A percentile compares a stretch with the other conserved stretches of the same genome.
Evolutionary conservation across 1,284 basidiomycete genomes (phyloP).

Genomic region (Entoloma clypeatum): DNA sequence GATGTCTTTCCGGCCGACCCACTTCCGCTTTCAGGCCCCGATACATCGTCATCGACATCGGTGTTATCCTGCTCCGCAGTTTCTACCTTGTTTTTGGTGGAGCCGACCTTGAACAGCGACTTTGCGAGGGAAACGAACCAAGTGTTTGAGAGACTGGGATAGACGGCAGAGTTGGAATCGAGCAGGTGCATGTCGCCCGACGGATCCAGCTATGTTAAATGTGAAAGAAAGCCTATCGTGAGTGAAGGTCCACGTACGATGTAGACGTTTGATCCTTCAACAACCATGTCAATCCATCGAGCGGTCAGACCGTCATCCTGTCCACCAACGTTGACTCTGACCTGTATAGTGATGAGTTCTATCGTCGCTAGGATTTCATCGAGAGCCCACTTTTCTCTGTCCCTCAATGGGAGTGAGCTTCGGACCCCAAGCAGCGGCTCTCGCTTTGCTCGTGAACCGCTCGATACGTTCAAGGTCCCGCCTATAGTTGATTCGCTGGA

Average conservation of each 20-base stretch:
- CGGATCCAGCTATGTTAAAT: slow-evolving; percentile 39
- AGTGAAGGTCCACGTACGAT: slow-evolving; percentile 48
- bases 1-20: slow-evolving; percentile 22
- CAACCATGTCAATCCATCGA: slow-evolving; percentile 69
- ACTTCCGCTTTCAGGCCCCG: slow-evolving; percentile 16
- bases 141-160: slow-evolving; percentile 31
- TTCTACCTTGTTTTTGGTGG: slow-evolving; percentile 20
- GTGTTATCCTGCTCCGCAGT: slow-evolving; percentile 10
- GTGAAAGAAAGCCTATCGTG: slow-evolving; percentile 7
- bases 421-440: slow-evolving; percentile 70
- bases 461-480: slow-evolving; percentile 71
- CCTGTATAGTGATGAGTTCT: slow-evolving; percentile 38
- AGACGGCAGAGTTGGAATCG: slow-evolving; percentile 29
- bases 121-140: slow-evolving; percentile 41
- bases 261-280: slow-evolving; percentile 66
- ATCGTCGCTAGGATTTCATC: no score
- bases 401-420: slow-evolving; percentile 58
- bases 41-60: slow-evolving; percentile 34
- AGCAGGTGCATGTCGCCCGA: slow-evolving; percentile 50
- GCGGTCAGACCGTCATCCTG: slow-evolving; percentile 52
- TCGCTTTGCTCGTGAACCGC: slow-evolving; percentile 60
- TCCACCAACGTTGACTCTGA: slow-evolving; percentile 66
- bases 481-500: slow-evolving; percentile 74
- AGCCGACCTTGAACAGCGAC: slow-evolving; percentile 31
- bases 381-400: slow-evolving; percentile 55